phyloP scores from a whole-genome alignment of 306 rosid species.

The Prinsepia uniflora region DNA sequence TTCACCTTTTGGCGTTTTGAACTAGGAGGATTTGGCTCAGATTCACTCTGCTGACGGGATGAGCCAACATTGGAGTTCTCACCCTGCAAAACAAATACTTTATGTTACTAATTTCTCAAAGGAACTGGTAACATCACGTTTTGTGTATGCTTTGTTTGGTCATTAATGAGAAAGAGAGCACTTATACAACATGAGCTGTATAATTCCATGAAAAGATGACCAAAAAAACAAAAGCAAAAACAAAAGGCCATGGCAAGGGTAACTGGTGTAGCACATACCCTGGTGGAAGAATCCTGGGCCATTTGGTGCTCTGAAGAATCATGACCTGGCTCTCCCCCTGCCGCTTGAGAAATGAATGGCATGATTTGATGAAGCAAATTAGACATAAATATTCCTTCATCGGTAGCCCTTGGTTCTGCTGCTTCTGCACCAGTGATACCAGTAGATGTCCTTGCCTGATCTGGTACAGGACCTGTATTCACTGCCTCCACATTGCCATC shows the following conservation, averaged over 20 bases:
- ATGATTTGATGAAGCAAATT: slow-evolving; percentile 72
- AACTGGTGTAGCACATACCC: slow-evolving; percentile 39
- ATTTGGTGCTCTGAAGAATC: slow-evolving; percentile 41
- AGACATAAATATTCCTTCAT: slow-evolving; percentile 80
- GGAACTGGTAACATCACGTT: neutral
- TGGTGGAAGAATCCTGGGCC: slow-evolving; percentile 43
- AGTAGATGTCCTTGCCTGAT: slow-evolving; percentile 49
- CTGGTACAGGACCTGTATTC: slow-evolving; percentile 36
- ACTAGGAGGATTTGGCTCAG: slow-evolving; percentile 51
- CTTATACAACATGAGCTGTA: neutral
- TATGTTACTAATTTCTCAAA: neutral
- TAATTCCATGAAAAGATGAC: too few species aligned
- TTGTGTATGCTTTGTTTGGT: neutral
- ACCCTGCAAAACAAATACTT: slow-evolving; percentile 23
- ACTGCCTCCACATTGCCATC: slow-evolving; percentile 59
- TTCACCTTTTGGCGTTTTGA: slow-evolving; percentile 88
- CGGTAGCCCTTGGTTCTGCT: slow-evolving; percentile 59
- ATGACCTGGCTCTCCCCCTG: slow-evolving; percentile 35
- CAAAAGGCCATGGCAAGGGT: neutral
- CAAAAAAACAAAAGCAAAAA: neutral
- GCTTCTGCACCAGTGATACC: slow-evolving; percentile 40
- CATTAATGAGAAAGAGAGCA: neutral
- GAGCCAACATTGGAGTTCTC: slow-evolving; percentile 50
- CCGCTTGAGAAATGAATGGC: slow-evolving; percentile 65
- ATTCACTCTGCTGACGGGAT: slow-evolving; percentile 44